Percentiles rank a stretch among this genome's conserved stretches.
phyloP scores from a whole-genome alignment of 108 stramenopile species.

The Discostella stelligeroides region DNA sequence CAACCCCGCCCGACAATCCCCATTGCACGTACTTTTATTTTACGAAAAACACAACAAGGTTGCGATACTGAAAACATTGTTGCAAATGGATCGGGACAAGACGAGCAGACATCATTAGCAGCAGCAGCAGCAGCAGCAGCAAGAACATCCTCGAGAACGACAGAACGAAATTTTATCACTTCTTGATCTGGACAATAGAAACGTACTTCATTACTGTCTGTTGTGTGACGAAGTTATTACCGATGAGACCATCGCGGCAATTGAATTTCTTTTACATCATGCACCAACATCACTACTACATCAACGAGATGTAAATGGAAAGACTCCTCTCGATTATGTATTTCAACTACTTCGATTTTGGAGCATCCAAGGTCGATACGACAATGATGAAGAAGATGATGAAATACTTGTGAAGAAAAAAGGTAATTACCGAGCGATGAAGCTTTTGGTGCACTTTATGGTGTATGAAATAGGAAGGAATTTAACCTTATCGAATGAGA shows the following conservation, averaged over 20 bases:
- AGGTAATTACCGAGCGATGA: too few species aligned
- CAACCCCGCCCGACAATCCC: conserved; percentile 37
- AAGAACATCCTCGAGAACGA: conserved; percentile 11
- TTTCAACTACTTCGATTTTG: conserved; percentile 17
- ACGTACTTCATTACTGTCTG: conserved; percentile 39
- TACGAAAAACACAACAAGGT: conserved; percentile 8
- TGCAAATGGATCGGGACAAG: conserved; percentile 35
- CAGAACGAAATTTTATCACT: conserved; percentile 22
- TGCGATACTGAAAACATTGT: too few species aligned
- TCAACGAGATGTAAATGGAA: conserved; percentile 17
- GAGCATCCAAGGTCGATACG: too few species aligned
- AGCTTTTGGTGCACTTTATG: too few species aligned
- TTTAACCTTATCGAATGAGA: conserved; percentile 29
- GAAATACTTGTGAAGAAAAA: too few species aligned
- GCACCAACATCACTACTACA: conserved; percentile 18
- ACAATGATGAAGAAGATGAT: too few species aligned
- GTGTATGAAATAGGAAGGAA: conserved; percentile 12
- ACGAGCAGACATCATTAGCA: too few species aligned
- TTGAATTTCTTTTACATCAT: conserved; percentile 17
- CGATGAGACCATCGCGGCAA: conserved; percentile 21
- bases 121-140: too few species aligned
- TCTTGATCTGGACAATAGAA: conserved; percentile 37
- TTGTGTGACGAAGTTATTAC: conserved; percentile 11
- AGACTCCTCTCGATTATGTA: conserved; percentile 32
- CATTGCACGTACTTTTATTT: conserved; percentile 36